Percentiles rank a stretch among this genome's conserved stretches.
phyloP scores from a whole-genome alignment of 768 basidiomycete species.

The Tephrocybe sp. region DNA sequence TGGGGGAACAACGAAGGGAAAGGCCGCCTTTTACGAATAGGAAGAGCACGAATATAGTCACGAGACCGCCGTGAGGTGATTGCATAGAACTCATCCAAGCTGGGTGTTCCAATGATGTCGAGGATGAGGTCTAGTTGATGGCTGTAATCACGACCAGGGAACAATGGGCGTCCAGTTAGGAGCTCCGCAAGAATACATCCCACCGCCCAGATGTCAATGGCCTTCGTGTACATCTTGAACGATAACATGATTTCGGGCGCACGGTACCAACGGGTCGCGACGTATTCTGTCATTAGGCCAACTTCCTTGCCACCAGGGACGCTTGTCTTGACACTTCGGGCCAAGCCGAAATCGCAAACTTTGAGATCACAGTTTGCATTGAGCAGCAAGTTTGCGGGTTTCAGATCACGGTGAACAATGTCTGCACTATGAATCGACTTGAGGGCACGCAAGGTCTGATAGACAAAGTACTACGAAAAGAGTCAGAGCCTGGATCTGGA shows the following conservation, averaged over 20 bases:
- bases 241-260: slow-evolving; percentile 99
- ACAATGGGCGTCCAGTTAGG: slow-evolving; percentile 91
- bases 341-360: slow-evolving; percentile 93
- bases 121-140: slow-evolving; percentile 95
- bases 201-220: slow-evolving; percentile 87
- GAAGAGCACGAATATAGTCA: slow-evolving; percentile 93
- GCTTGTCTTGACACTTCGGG: slow-evolving; percentile 80
- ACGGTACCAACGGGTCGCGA: slow-evolving; percentile 98
- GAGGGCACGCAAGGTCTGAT: slow-evolving; percentile 90
- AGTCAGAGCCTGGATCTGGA: not conserved
- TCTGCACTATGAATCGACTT: slow-evolving; percentile 96
- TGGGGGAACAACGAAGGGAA: slow-evolving; percentile 88
- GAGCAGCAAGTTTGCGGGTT: slow-evolving; percentile 91
- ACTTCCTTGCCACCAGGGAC: slow-evolving; percentile 81
- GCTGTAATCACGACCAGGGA: slow-evolving; percentile 95
- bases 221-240: slow-evolving; percentile 98
- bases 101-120: slow-evolving; percentile 95
- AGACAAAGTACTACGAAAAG: slow-evolving; percentile 77
- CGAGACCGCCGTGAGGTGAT: slow-evolving; percentile 90
- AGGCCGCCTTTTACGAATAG: slow-evolving; percentile 84
- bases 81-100: slow-evolving; percentile 95
- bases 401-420: slow-evolving; percentile 95
- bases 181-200: slow-evolving; percentile 92
- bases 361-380: slow-evolving; percentile 97
- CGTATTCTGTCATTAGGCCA: slow-evolving; percentile 95